Conservation (phyloP, 2,329 filamentous ascomycete genomes). For the Botryotinia convoluta region DNA sequence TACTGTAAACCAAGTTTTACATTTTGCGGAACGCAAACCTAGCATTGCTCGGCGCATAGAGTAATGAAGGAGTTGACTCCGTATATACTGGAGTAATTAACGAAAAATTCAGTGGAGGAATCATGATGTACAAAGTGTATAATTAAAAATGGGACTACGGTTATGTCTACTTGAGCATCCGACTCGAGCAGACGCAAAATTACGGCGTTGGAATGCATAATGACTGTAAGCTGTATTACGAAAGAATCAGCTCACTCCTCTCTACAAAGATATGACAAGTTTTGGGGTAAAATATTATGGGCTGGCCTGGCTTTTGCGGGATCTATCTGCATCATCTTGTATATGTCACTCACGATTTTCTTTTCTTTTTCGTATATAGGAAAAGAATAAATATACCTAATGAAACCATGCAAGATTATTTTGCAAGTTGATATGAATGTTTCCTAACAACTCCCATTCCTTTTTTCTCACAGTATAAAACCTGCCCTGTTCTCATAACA, state of each 20-base stretch:
- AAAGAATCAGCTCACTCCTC: constrained; percentile 21
- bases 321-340: constrained; percentile 16
- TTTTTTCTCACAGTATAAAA: background rate
- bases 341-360: constrained; percentile 16
- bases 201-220: constrained; percentile 21
- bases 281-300: constrained; percentile 11
- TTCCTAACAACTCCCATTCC: too few species aligned
- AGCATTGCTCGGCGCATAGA: constrained; percentile 3
- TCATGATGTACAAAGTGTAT: constrained; percentile 21
- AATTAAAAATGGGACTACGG: constrained; percentile 17
- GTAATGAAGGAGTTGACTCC: background rate
- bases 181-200: constrained; percentile 6
- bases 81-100: background rate
- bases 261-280: constrained; percentile 18
- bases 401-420: background rate
- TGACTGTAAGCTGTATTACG: constrained; percentile 18
- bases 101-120: background rate
- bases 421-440: background rate
- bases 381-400: constrained; percentile 16
- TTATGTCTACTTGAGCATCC: constrained; percentile 15
- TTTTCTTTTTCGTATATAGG: constrained; percentile 2
- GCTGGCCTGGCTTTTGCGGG: constrained; percentile 7
- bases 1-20: background rate
- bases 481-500: background rate
- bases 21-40: background rate